Evolutionary conservation across 352 stramenopile genomes (phyloP).

Genomic region (Phytophthora melonis): DNA sequence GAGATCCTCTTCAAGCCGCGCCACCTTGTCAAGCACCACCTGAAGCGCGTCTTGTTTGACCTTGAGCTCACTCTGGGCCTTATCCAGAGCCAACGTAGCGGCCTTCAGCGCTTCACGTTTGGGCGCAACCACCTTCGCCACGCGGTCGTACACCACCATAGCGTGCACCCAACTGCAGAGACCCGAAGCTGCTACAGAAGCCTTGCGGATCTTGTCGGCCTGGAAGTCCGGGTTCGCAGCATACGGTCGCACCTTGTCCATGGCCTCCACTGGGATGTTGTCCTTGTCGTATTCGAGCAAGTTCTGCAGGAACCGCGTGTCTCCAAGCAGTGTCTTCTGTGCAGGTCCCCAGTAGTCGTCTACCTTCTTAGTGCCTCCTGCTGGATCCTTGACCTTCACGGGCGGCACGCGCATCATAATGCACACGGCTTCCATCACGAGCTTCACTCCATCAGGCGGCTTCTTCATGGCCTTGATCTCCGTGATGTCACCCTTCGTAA

Average conservation of each 20-base stretch:
- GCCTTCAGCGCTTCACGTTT: slow-evolving; percentile 94
- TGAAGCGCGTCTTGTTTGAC: slow-evolving; percentile 93
- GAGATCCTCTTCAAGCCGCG: slow-evolving; percentile 88
- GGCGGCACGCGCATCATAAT: slow-evolving; percentile 96
- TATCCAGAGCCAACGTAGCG: slow-evolving; percentile 87
- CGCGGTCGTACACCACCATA: slow-evolving; percentile 96
- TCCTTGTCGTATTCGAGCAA: slow-evolving; percentile 97
- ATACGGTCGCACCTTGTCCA: slow-evolving; percentile 92
- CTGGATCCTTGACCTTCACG: slow-evolving; percentile 93
- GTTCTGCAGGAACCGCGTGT: slow-evolving; percentile 94
- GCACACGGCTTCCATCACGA: slow-evolving; percentile 96
- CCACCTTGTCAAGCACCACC: slow-evolving; percentile 93
- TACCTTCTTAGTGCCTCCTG: slow-evolving; percentile 92
- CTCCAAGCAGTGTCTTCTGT: slow-evolving; percentile 93
- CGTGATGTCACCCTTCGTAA: slow-evolving; percentile 95
- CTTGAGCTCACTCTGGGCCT: slow-evolving; percentile 87
- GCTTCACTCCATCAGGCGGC: slow-evolving; percentile 93
- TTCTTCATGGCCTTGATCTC: slow-evolving; percentile 98
- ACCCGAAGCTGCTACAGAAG: slow-evolving; percentile 93
- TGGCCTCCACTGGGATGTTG: slow-evolving; percentile 92
- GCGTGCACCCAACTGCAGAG: slow-evolving; percentile 96
- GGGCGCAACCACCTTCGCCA: slow-evolving; percentile 93
- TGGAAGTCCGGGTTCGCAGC: slow-evolving; percentile 92
- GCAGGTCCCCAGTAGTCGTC: slow-evolving; percentile 96
- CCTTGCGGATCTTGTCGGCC: slow-evolving; percentile 95